Evolutionary conservation across 1,284 basidiomycete genomes (phyloP).

Genomic region (Agroathelia rolfsii): DNA sequence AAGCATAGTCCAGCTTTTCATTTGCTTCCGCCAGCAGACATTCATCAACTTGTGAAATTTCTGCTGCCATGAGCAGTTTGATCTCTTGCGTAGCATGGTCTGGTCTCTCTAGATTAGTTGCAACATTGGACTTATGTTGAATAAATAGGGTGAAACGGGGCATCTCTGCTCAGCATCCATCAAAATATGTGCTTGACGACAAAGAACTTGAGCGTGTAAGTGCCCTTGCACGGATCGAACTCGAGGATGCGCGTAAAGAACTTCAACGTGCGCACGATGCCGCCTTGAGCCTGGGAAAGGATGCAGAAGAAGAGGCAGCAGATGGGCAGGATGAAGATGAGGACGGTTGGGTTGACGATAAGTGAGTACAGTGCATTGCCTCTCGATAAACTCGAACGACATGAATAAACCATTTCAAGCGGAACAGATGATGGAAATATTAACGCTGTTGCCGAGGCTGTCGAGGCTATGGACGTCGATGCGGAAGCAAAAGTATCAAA

Average conservation of each 20-base stretch:
- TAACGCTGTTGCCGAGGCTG: constrained; percentile 33
- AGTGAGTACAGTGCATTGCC: constrained; percentile 78
- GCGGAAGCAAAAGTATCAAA: constrained; percentile 22
- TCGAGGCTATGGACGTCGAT: constrained; percentile 62
- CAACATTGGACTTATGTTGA: not conserved
- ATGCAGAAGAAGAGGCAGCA: constrained; percentile 47
- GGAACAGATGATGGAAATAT: constrained; percentile 23
- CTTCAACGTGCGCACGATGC: constrained; percentile 76
- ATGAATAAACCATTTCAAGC: constrained; percentile 12
- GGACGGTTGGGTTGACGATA: constrained; percentile 36
- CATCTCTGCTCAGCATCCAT: constrained; percentile 65
- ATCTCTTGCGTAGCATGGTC: constrained; percentile 52
- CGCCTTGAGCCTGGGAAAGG: constrained; percentile 62
- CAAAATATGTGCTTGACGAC: constrained; percentile 88
- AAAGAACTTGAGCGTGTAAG: constrained; percentile 87
- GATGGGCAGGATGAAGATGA: constrained; percentile 44
- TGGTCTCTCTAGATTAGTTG: constrained; percentile 6
- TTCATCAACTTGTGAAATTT: too few relatives aligned
- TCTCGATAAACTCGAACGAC: constrained; percentile 14
- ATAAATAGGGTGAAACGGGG: constrained; percentile 75
- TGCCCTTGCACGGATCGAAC: constrained; percentile 77
- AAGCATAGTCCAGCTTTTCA: too few relatives aligned
- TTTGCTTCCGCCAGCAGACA: too few relatives aligned
- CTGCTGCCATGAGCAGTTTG: constrained; percentile 71
- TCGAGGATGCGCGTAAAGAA: constrained; percentile 81